Percentiles rank a stretch among this genome's conserved stretches.
Evolutionary conservation across 2,329 filamentous ascomycete genomes (phyloP).

Genomic region (Geosmithia morbida): DNA sequence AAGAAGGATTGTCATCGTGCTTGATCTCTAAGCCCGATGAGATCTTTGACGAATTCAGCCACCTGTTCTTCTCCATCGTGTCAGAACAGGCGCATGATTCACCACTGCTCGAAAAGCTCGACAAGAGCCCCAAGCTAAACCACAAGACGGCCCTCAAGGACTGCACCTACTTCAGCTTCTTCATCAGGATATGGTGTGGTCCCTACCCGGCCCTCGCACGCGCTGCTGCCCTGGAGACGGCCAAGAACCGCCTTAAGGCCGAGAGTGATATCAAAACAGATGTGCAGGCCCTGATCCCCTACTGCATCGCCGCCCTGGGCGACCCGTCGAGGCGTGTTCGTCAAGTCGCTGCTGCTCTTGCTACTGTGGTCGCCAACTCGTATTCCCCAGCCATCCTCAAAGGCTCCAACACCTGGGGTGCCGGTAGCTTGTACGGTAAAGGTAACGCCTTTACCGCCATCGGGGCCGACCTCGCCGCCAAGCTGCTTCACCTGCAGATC

Average conservation of each 20-base stretch:
- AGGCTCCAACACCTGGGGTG: constrained; percentile 40
- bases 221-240: constrained; percentile 52
- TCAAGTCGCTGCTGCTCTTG: constrained; percentile 55
- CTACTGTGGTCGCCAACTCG: constrained; percentile 38
- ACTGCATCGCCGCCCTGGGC: constrained; percentile 57
- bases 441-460: constrained; percentile 10
- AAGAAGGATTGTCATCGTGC: constrained; percentile 31
- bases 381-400: constrained; percentile 25
- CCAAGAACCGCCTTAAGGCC: constrained; percentile 40
- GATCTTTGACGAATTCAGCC: constrained; percentile 43
- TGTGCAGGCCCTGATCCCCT: constrained; percentile 72
- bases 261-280: constrained; percentile 39
- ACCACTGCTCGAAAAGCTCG: constrained; percentile 32
- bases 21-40: constrained; percentile 33
- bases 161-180: constrained; percentile 60
- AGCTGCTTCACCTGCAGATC: constrained; percentile 46
- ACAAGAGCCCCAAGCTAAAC: constrained; percentile 38
- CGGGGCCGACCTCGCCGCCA: constrained; percentile 6
- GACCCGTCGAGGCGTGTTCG: constrained; percentile 68
- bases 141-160: constrained; percentile 39
- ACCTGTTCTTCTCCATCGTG: constrained; percentile 41
- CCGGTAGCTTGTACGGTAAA: constrained; percentile 50
- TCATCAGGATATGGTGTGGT: constrained; percentile 61
- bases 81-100: constrained; percentile 24
- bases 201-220: constrained; percentile 55